phyloP scores from a whole-genome alignment of 345 rosid genomes.

The Erysimum cheiranthoides region DNA sequence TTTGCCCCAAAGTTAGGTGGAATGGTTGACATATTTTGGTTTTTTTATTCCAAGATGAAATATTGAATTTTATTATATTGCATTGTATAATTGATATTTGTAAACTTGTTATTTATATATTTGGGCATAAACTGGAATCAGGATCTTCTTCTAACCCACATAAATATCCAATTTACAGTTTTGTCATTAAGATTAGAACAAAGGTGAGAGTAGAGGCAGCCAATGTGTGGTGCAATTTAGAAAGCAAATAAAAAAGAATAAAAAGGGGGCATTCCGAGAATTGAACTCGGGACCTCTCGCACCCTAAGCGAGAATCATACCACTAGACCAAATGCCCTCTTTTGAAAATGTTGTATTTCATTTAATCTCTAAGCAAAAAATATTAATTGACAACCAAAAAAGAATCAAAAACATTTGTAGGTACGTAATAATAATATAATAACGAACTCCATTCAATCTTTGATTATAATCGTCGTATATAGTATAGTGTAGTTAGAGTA shows the following conservation, averaged over 20 bases:
- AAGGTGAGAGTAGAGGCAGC: too few relatives aligned
- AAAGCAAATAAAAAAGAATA: too few relatives aligned
- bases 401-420: neutral
- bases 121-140: too few relatives aligned
- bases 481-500: neutral
- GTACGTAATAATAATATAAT: neutral
- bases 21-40: neutral
- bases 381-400: neutral
- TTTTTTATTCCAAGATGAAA: neutral
- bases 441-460: conserved; percentile 29
- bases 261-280: conserved; percentile 74
- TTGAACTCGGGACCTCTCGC: conserved; percentile 95
- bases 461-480: conserved; percentile 4
- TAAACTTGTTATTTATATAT: neutral
- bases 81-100: conserved; percentile 3
- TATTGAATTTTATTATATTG: neutral
- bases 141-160: too few relatives aligned
- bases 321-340: conserved; percentile 89
- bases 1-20: neutral
- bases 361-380: neutral
- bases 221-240: too few relatives aligned
- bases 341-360: neutral
- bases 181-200: too few relatives aligned
- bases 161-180: too few relatives aligned
- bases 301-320: conserved; percentile 93